Evolutionary conservation across 2,329 filamentous ascomycete genomes (phyloP), one percentile per base, ranked within the genome.

Genomic region (Trichophyton verrucosum): DNA sequence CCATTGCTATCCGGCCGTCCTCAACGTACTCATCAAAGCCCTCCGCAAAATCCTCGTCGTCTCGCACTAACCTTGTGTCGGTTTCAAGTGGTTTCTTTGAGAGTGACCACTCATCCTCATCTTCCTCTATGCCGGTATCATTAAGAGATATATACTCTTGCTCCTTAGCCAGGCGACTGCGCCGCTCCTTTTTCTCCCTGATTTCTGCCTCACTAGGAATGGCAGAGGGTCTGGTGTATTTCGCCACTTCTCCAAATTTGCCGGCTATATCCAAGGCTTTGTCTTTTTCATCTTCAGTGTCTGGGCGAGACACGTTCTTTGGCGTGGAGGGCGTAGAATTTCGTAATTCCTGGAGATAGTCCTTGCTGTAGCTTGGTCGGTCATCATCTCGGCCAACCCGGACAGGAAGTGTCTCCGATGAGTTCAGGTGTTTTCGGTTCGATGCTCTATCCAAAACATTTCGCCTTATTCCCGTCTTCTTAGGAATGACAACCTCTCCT

Each of bases 11-110:
- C 6, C 84, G 83, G 7, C 88, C 90, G 69, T 96, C 89, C 46
- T 94, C 88, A 7, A 94, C 89, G 67, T 89, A 96, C 60, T 92
- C 87, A 63, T 97, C 92, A 67, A 95, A 97, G 0, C 91, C 91
- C 75, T 97, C 94, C 42, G 88, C 89, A 0, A 96, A 81, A 68
- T 97, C 90, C 70, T 97, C 92, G 67, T 97, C 92, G 38, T 96
- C 91, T 47, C 81, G 82, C 4, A 91, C 82, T 1, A 97, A 80
- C 1, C 92, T 82, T 4, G 87, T 88, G 63, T 91, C 82, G 38
- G 83, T 81, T 65, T 87, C 84, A 67, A 86, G 83, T 65, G 83
- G 83, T 17, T 76, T 75, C 58, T 78, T 75, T 1, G 80, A 70
- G 1, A 82, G 74, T 13, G 70, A 66, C 62, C 80, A 77, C 61